phyloP scores from a whole-genome alignment of 805 yeast species.

The Metschnikowia arizonensis region DNA sequence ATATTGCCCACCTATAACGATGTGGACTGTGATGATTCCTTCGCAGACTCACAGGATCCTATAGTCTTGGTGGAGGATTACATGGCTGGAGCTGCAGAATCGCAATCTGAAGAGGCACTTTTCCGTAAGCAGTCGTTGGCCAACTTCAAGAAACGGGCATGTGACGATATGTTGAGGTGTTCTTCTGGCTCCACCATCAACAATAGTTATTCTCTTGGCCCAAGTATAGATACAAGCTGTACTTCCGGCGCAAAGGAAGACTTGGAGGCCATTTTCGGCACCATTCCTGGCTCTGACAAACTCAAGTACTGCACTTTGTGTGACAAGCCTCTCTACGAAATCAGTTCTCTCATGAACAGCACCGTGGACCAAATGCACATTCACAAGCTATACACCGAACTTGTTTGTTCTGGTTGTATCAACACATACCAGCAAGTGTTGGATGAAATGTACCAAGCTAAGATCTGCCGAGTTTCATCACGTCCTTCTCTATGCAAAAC shows the following conservation, averaged over 20 bases:
- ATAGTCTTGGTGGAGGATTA: conserved; percentile 57
- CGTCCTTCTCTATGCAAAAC: not conserved
- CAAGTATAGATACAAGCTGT: not conserved
- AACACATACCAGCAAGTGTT: conserved; percentile 51
- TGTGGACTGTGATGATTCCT: conserved; percentile 12
- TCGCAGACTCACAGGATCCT: conserved; percentile 32
- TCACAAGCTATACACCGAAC: conserved; percentile 40
- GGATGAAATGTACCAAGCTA: conserved; percentile 32
- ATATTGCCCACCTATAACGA: conserved; percentile 2
- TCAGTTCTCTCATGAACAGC: conserved; percentile 39
- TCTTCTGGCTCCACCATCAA: not conserved
- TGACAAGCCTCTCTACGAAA: conserved; percentile 63
- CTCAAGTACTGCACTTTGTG: conserved; percentile 62
- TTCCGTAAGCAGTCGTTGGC: conserved; percentile 36
- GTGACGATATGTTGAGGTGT: conserved; percentile 8
- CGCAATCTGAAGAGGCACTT: conserved; percentile 11
- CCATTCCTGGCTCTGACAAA: conserved; percentile 35
- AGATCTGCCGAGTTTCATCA: conserved; percentile 5
- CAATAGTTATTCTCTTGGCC: too few relatives aligned
- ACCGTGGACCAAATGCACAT: conserved; percentile 5
- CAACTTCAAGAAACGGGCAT: conserved; percentile 29
- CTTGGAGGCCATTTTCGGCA: conserved; percentile 36
- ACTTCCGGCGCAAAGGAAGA: conserved; percentile 18
- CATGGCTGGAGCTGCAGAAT: conserved; percentile 24
- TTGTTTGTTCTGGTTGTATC: conserved; percentile 63